Evolutionary conservation across 305 asterid species (phyloP).

Genomic region (Fraxinus ornus): DNA sequence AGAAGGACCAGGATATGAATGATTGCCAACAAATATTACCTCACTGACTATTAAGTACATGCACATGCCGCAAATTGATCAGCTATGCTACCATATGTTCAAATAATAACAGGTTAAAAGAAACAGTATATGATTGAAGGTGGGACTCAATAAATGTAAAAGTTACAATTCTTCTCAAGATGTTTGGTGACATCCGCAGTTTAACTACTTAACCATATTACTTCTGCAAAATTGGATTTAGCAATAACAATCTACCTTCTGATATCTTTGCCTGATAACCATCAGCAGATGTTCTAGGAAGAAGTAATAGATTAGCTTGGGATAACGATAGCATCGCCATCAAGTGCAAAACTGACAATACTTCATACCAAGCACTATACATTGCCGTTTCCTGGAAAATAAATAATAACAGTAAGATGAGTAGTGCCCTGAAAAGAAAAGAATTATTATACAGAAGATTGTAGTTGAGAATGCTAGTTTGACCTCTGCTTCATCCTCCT

Average conservation of each 20-base stretch:
- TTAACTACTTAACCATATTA: conserved; percentile 6
- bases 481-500: conserved; percentile 98
- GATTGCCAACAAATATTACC: conserved; percentile 3
- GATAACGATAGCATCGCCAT: conserved; percentile 85
- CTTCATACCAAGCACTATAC: conserved; percentile 91
- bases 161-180: neutral
- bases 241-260: conserved; percentile 63
- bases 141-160: neutral
- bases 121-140: neutral
- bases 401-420: conserved; percentile 27
- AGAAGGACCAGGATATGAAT: neutral
- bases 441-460: conserved; percentile 13
- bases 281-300: conserved; percentile 85
- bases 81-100: conserved; percentile 4
- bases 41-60: neutral
- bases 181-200: neutral
- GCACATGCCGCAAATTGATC: conserved; percentile 2
- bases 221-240: neutral
- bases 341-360: conserved; percentile 87
- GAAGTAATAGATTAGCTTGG: conserved; percentile 90
- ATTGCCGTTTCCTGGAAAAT: conserved; percentile 81
- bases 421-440: conserved; percentile 19
- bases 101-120: neutral
- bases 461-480: conserved; percentile 23
- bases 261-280: conserved; percentile 91